Conservation (phyloP, 352 stramenopile genomes). For the Elongisporangium undulatum region DNA sequence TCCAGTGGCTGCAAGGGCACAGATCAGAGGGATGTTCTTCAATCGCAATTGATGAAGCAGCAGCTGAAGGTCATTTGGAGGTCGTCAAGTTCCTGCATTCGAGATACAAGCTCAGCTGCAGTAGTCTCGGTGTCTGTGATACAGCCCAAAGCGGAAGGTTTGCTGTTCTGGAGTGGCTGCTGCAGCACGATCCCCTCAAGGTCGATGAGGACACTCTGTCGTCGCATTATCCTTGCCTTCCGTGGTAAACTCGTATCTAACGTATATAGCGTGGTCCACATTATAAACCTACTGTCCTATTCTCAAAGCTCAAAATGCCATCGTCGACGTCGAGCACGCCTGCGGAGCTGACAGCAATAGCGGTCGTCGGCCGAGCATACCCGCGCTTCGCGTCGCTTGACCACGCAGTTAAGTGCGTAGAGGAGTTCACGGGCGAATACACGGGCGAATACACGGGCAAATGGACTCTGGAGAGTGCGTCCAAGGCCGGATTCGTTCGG, state of each 20-base stretch:
- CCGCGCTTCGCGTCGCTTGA: background rate
- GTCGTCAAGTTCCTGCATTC: conserved; percentile 11
- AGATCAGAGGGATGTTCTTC: conserved; percentile 6
- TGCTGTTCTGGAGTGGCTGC: background rate
- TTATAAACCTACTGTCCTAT: background rate
- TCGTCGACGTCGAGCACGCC: background rate
- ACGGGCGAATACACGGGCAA: background rate
- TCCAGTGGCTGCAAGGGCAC: background rate
- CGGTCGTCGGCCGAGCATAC: background rate
- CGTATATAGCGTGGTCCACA: background rate
- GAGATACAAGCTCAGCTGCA: background rate
- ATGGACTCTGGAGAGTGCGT: background rate
- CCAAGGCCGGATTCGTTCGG: background rate
- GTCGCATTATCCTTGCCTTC: background rate
- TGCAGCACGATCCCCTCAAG: background rate
- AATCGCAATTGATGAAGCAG: conserved; percentile 10
- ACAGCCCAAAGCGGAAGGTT: background rate
- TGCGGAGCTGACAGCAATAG: background rate
- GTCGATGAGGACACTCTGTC: background rate
- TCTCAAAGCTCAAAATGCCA: background rate
- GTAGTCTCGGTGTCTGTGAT: background rate
- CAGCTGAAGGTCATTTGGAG: conserved; percentile 11
- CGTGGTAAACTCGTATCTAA: background rate
- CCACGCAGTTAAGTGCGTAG: background rate
- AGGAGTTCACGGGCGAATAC: background rate